Percentiles rank a stretch among this genome's conserved stretches.
Conservation (phyloP, 768 basidiomycete species). For the Mycena polygramma region DNA sequence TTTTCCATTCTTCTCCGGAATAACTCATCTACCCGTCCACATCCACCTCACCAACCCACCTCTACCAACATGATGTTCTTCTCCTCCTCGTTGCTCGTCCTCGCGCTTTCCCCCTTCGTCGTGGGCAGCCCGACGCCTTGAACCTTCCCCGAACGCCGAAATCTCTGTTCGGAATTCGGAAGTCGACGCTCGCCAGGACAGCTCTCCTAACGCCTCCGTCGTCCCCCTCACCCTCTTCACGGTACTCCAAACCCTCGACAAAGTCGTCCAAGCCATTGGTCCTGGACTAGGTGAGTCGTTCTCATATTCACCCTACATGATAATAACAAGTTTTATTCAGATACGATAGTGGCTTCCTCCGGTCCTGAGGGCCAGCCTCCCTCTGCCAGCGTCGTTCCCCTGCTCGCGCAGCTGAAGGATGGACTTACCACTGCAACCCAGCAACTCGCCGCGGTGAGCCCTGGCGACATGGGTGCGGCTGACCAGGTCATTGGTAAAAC, state of each 20-base stretch:
- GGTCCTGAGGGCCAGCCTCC: not conserved
- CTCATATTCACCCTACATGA: not conserved
- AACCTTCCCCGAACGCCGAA: not conserved
- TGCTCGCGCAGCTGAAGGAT: not conserved
- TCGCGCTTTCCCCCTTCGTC: not conserved
- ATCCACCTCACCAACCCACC: not conserved
- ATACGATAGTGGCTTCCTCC: not conserved
- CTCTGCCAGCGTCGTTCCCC: slow-evolving; percentile 3
- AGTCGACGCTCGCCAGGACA: not conserved
- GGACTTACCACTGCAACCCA: slow-evolving; percentile 23
- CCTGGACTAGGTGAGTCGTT: slow-evolving; percentile 11
- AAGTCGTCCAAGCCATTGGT: not conserved
- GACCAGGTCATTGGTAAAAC: slow-evolving; percentile 21
- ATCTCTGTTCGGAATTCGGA: not conserved
- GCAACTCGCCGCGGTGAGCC: slow-evolving; percentile 1
- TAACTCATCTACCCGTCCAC: no score
- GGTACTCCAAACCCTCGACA: slow-evolving; percentile 26
- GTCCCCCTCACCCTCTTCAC: slow-evolving; percentile 19
- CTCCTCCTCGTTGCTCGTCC: slow-evolving; percentile 7
- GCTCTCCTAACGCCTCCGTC: slow-evolving; percentile 18
- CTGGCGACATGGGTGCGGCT: slow-evolving; percentile 19
- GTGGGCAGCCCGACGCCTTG: not conserved
- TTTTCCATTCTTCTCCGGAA: not conserved
- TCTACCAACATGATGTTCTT: slow-evolving; percentile 9
- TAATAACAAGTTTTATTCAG: not conserved